These are phyloP conservation scores for Olyra latifolia DNA, from an alignment of 176 grass and related monocot species.

Conservation along the genomic window DNA sequence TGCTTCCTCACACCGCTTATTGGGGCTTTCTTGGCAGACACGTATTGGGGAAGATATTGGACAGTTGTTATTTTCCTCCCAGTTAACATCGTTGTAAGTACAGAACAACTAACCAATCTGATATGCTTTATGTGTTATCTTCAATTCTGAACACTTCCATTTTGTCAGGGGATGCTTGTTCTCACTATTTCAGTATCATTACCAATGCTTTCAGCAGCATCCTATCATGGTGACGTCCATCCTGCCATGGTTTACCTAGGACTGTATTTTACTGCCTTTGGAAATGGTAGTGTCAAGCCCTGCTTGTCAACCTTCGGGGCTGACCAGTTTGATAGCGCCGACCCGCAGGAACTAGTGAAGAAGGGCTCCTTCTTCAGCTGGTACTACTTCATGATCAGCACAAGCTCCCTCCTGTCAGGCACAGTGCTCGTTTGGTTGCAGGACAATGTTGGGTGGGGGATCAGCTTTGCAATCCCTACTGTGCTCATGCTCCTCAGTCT, in stretches of 20 bases:
- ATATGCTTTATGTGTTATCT: neutral
- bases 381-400: no score
- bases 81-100: neutral
- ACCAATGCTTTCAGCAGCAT: neutral
- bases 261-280: constrained; percentile 43
- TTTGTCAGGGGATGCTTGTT: constrained; percentile 30
- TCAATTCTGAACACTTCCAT: neutral
- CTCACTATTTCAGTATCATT: constrained; percentile 28
- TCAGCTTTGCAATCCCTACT: no score
- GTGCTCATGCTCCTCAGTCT: no score
- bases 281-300: constrained; percentile 37
- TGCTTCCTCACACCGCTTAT: neutral
- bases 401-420: no score
- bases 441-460: no score
- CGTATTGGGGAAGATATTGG: constrained; percentile 24
- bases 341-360: constrained; percentile 11
- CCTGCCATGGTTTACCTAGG: constrained; percentile 23
- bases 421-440: no score
- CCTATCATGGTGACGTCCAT: neutral
- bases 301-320: constrained; percentile 39
- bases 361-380: no score
- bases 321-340: constrained; percentile 37
- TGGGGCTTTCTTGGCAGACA: constrained; percentile 24
- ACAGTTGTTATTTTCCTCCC: neutral
- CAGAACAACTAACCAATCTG: neutral